Evolutionary conservation across 768 basidiomycete species (phyloP).

Genomic region (Pleurotus sapidus): DNA sequence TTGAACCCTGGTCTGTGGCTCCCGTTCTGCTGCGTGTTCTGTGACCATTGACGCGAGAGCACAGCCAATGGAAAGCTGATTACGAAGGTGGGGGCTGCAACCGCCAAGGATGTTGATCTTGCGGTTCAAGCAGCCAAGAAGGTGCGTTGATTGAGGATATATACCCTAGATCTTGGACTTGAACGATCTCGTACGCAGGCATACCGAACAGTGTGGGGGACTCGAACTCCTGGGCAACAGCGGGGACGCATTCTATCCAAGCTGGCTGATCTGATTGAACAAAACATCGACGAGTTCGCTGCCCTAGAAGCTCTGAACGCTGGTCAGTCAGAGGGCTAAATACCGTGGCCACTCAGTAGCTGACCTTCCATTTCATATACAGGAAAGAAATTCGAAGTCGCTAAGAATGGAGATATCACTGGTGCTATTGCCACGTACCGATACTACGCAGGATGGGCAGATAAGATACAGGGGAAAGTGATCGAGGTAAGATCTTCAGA

Average conservation of each 20-base stretch:
- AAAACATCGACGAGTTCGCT: conserved; percentile 42
- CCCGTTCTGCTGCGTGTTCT: neutral
- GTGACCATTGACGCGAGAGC: neutral
- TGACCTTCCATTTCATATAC: neutral
- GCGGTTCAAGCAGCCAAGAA: conserved; percentile 60
- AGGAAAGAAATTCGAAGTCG: conserved; percentile 25
- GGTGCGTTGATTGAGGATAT: conserved; percentile 17
- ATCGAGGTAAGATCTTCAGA: conserved; percentile 33
- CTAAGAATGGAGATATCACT: conserved; percentile 22
- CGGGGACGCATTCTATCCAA: conserved; percentile 40
- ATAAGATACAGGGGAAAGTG: conserved; percentile 64
- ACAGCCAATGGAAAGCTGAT: conserved; percentile 60
- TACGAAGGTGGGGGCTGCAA: conserved; percentile 51
- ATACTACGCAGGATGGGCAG: conserved; percentile 79
- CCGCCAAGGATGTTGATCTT: conserved; percentile 59
- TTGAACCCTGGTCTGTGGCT: conserved; percentile 35
- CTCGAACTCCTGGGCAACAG: conserved; percentile 33
- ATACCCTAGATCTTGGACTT: neutral
- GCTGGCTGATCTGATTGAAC: conserved; percentile 52
- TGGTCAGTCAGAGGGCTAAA: conserved; percentile 19
- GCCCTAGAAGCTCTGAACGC: conserved; percentile 50
- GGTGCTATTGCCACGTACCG: conserved; percentile 37
- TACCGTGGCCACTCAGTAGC: neutral
- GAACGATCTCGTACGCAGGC: conserved; percentile 15
- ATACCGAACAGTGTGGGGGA: conserved; percentile 44